These are phyloP conservation scores for Fusarium oligoseptatum DNA, from an alignment of 2,329 filamentous ascomycete genomes.

Conservation along the genomic window DNA sequence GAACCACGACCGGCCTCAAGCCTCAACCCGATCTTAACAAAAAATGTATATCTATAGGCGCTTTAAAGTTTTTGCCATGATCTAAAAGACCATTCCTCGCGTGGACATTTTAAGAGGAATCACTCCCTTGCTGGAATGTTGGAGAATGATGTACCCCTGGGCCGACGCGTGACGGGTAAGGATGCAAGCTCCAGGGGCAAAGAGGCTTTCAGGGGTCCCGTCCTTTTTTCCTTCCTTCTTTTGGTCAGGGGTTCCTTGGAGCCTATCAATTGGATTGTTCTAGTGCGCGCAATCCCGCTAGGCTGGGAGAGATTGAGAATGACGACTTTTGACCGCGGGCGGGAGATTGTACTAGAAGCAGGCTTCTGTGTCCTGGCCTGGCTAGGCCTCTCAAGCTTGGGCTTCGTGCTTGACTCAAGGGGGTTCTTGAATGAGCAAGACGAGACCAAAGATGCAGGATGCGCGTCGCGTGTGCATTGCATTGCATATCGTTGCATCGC, in stretches of 20 bases:
- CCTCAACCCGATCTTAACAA: too few species aligned
- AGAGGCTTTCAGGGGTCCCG: conserved; percentile 31
- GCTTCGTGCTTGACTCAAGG: background rate
- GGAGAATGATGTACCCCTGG: background rate
- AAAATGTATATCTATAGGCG: too few species aligned
- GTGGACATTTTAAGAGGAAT: background rate
- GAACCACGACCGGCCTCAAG: too few species aligned
- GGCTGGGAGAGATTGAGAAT: background rate
- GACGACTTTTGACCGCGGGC: background rate
- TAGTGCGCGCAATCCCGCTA: background rate
- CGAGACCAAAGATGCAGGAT: background rate
- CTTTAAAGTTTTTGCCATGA: background rate
- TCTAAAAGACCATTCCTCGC: background rate
- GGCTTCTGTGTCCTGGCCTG: too few species aligned
- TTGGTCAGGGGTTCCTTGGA: conserved; percentile 23
- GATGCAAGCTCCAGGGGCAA: conserved; percentile 29
- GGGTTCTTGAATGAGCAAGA: background rate
- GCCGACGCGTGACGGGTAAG: conserved; percentile 8
- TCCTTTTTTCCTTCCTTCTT: background rate
- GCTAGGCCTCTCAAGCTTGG: too few species aligned
- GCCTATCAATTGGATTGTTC: conserved; percentile 9
- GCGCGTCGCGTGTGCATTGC: conserved; percentile 11
- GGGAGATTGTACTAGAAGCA: background rate
- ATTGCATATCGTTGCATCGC: conserved; percentile 14
- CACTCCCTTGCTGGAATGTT: conserved; percentile 6